These are phyloP conservation scores for Senna siamea DNA, from an alignment of 306 rosid genomes.

Conservation along the genomic window DNA sequence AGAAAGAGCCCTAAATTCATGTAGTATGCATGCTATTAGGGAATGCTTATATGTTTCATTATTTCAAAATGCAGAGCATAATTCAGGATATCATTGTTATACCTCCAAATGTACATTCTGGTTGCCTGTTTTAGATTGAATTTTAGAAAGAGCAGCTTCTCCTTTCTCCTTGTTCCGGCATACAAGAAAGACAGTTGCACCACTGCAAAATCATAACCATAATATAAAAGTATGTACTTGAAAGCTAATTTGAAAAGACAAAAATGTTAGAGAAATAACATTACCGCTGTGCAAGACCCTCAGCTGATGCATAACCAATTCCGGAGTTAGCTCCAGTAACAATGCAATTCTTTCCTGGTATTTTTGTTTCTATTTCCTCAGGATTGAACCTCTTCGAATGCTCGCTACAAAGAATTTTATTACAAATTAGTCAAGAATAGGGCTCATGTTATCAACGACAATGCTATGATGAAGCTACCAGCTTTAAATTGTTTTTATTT, in stretches of 20 bases:
- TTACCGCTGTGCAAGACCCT: slow-evolving; percentile 89
- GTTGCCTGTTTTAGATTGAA: slow-evolving; percentile 76
- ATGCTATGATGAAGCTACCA: slow-evolving; percentile 8
- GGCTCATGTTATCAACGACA: background rate
- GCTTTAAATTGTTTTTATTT: background rate
- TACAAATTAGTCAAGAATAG: slow-evolving; percentile 21
- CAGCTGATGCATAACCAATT: slow-evolving; percentile 83
- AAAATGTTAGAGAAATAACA: slow-evolving; percentile 33
- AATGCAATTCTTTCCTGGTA: slow-evolving; percentile 81
- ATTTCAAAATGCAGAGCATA: background rate
- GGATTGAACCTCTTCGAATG: slow-evolving; percentile 77
- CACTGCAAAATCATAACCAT: slow-evolving; percentile 54
- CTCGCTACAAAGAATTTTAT: slow-evolving; percentile 48
- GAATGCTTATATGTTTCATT: background rate
- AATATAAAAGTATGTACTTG: slow-evolving; percentile 5
- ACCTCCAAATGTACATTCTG: slow-evolving; percentile 84
- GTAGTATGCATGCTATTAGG: slow-evolving; percentile 1
- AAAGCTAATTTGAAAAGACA: background rate
- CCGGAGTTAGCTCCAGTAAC: slow-evolving; percentile 99
- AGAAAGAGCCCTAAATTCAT: background rate
- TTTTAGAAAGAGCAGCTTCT: slow-evolving; percentile 80
- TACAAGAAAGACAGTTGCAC: slow-evolving; percentile 81
- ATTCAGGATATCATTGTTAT: background rate
- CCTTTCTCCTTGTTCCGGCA: slow-evolving; percentile 93
- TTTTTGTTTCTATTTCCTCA: slow-evolving; percentile 62